Conservation (phyloP, 352 stramenopile species). For the Phytophthora nicotianae region DNA sequence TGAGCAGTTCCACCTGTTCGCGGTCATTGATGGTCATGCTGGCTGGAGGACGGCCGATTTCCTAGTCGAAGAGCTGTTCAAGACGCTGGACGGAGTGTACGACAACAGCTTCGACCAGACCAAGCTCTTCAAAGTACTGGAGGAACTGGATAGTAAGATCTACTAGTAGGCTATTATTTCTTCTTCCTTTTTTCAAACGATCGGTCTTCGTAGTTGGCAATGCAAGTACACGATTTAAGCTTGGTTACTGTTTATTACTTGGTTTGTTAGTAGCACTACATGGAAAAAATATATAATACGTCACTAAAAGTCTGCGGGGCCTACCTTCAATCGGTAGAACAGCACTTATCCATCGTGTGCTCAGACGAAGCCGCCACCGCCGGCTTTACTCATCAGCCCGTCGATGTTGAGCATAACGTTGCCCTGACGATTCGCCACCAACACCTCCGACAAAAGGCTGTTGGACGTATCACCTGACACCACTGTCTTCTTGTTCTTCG, state of each 20-base stretch:
- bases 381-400: slow-evolving; percentile 24
- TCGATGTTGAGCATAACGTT: slow-evolving; percentile 54
- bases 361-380: slow-evolving; percentile 22
- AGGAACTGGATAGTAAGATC: not conserved
- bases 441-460: slow-evolving; percentile 51
- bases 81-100: not conserved
- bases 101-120: not conserved
- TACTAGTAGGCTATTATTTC: no score
- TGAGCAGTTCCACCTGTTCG: not conserved
- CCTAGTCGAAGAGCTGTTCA: not conserved
- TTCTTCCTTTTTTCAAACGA: no score
- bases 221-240: no score
- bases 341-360: not conserved
- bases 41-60: not conserved
- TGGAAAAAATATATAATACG: not conserved
- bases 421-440: slow-evolving; percentile 50
- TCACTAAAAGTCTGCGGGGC: not conserved
- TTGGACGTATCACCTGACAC: slow-evolving; percentile 54
- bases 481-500: slow-evolving; percentile 47
- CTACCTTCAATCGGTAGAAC: slow-evolving; percentile 24
- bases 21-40: not conserved
- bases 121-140: not conserved
- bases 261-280: no score
- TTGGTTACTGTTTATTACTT: no score
- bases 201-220: no score